These are phyloP conservation scores for Nissolia schottii DNA, from an alignment of 306 rosid genomes.

Conservation along the genomic window DNA sequence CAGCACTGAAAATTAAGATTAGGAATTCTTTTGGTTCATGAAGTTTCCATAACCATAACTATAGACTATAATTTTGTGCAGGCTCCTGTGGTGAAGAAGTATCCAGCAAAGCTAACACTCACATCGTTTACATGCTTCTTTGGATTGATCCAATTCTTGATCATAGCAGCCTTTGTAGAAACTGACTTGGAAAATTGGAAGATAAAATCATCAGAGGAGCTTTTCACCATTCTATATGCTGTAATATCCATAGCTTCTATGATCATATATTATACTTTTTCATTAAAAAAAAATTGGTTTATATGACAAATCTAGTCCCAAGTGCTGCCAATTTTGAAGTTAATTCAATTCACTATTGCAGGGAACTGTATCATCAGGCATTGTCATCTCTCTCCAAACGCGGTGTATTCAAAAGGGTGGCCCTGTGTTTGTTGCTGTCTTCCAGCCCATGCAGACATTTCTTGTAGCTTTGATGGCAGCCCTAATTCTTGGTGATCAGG, in stretches of 20 bases:
- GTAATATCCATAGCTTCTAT: slow-evolving; percentile 26
- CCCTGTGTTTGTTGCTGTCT: slow-evolving; percentile 71
- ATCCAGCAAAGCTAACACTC: slow-evolving; percentile 60
- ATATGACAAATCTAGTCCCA: background rate
- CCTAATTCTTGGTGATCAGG: slow-evolving; percentile 48
- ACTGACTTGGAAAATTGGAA: slow-evolving; percentile 55
- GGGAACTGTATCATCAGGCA: slow-evolving; percentile 47
- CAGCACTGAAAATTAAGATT: background rate
- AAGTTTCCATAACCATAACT: background rate
- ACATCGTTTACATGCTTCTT: slow-evolving; percentile 62
- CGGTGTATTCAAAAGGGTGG: slow-evolving; percentile 58
- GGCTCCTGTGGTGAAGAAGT: slow-evolving; percentile 61
- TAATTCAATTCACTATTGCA: background rate
- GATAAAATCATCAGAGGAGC: slow-evolving; percentile 49
- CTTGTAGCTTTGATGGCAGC: slow-evolving; percentile 64
- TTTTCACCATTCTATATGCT: slow-evolving; percentile 58
- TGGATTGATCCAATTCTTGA: slow-evolving; percentile 71
- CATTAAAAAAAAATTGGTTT: background rate
- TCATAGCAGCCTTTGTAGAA: slow-evolving; percentile 59
- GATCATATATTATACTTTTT: background rate
- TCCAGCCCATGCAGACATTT: slow-evolving; percentile 64
- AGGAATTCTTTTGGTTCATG: background rate
- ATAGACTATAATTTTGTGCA: slow-evolving; percentile 21
- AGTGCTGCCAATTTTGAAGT: background rate
- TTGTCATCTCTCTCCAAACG: slow-evolving; percentile 48